These are phyloP conservation scores for Botryotinia calthae DNA, from an alignment of 2,329 filamentous ascomycete species.

Conservation along the genomic window DNA sequence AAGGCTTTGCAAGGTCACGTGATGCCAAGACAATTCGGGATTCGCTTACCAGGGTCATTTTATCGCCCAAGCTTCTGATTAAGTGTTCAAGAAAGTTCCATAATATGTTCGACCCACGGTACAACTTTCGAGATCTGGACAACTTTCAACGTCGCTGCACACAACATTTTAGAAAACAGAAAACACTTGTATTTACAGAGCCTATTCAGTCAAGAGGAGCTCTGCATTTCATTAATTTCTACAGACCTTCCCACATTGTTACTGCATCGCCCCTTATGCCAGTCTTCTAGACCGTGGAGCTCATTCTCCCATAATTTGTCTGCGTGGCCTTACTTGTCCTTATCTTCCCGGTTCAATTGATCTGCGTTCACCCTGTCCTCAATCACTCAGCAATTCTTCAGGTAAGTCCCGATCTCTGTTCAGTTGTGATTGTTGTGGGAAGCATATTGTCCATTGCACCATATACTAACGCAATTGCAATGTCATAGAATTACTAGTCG, in stretches of 20 bases:
- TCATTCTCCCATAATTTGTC: constrained; percentile 26
- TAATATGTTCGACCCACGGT: not conserved
- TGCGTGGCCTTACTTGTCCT: constrained; percentile 34
- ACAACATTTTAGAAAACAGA: not conserved
- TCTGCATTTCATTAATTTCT: constrained; percentile 20
- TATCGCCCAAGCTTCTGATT: constrained; percentile 4
- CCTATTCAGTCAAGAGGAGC: constrained; percentile 4
- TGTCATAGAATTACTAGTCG: constrained; percentile 14
- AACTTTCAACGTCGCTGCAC: constrained; percentile 13
- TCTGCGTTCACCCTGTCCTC: constrained; percentile 10
- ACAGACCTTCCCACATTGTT: constrained; percentile 19
- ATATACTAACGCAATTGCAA: not conserved
- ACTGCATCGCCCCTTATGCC: constrained; percentile 33
- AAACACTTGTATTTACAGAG: constrained; percentile 4
- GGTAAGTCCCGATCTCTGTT: not conserved
- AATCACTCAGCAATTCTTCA: constrained; percentile 14
- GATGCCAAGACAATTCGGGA: not conserved
- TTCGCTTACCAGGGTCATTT: constrained; percentile 3
- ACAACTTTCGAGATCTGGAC: constrained; percentile 12
- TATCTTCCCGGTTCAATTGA: constrained; percentile 25
- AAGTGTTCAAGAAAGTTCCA: constrained; percentile 15
- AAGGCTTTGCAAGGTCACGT: not conserved
- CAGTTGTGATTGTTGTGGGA: not conserved
- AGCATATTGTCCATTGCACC: not conserved
- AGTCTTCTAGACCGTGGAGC: constrained; percentile 28